Percentiles rank a stretch among this genome's conserved stretches.
Conservation (phyloP, 2,329 filamentous ascomycete species). For the Hortaea sp. region DNA sequence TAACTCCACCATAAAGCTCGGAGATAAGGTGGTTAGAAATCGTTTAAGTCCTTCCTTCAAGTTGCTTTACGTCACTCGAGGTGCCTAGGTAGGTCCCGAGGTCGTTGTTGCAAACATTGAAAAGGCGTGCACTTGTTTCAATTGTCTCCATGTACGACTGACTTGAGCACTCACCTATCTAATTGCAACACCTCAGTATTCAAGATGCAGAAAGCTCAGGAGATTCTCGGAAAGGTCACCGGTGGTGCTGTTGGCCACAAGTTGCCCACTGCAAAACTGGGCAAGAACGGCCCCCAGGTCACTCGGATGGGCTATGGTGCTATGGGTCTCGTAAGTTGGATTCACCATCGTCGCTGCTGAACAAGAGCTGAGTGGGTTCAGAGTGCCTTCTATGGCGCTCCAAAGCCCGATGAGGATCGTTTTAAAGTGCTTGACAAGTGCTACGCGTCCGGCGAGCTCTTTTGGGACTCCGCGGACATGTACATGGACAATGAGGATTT, state of each 20-base stretch:
- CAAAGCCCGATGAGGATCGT: slow-evolving; percentile 41
- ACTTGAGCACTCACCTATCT: too few relatives aligned
- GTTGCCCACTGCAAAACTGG: slow-evolving; percentile 38
- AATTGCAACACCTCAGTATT: background rate
- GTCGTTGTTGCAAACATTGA: too few relatives aligned
- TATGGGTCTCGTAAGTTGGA: slow-evolving; percentile 37
- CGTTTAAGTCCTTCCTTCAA: too few relatives aligned
- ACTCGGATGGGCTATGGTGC: slow-evolving; percentile 43
- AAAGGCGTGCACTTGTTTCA: too few relatives aligned
- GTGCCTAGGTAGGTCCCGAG: too few relatives aligned
- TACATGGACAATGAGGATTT: slow-evolving; percentile 35
- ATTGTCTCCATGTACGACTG: too few relatives aligned
- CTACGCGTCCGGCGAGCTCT: slow-evolving; percentile 40
- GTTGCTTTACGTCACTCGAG: too few relatives aligned
- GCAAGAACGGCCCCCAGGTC: slow-evolving; percentile 43
- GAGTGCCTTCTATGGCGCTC: slow-evolving; percentile 36
- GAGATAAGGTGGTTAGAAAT: too few relatives aligned
- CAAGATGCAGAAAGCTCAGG: slow-evolving; percentile 12
- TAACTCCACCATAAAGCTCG: too few relatives aligned
- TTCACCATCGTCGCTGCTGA: background rate
- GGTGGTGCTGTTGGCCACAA: slow-evolving; percentile 15
- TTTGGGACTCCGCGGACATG: slow-evolving; percentile 40
- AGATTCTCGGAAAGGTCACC: slow-evolving; percentile 13
- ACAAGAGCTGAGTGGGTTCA: slow-evolving; percentile 1
- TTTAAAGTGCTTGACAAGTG: slow-evolving; percentile 43